Percentiles rank a stretch among this genome's conserved stretches.
Conservation (phyloP, 2,329 filamentous ascomycete genomes). For the Clarireedia homoeocarpa region DNA sequence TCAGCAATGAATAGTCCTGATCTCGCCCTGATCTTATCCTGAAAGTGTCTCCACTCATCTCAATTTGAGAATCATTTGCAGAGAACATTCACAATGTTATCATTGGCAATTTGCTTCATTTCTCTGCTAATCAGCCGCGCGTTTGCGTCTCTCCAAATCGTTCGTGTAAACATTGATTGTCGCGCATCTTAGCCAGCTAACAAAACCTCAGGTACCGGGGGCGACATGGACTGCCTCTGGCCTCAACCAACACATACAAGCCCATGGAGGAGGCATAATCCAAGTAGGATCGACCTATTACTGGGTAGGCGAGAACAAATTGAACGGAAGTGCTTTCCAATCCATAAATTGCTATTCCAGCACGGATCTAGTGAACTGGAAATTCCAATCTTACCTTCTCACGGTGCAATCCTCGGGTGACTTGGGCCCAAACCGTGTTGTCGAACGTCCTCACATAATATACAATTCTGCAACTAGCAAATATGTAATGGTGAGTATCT, state of each 20-base stretch:
- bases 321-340: slow-evolving; percentile 51
- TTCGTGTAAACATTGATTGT: background rate
- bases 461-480: slow-evolving; percentile 56
- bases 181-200: background rate
- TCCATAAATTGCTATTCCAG: slow-evolving; percentile 63
- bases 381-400: slow-evolving; percentile 50
- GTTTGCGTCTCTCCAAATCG: slow-evolving; percentile 7
- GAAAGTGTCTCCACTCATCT: background rate
- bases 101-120: background rate
- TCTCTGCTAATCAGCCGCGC: background rate
- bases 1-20: too few species aligned
- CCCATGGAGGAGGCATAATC: slow-evolving; percentile 58
- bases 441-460: slow-evolving; percentile 62
- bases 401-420: slow-evolving; percentile 45
- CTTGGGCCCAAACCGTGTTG: slow-evolving; percentile 52
- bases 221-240: slow-evolving; percentile 26
- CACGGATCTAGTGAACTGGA: slow-evolving; percentile 56
- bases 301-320: slow-evolving; percentile 64
- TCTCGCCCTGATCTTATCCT: background rate
- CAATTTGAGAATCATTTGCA: background rate
- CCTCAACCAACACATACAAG: slow-evolving; percentile 50
- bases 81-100: background rate
- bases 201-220: slow-evolving; percentile 19
- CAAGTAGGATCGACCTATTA: slow-evolving; percentile 53
- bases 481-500: slow-evolving; percentile 45